phyloP scores from a whole-genome alignment of 2,329 filamentous ascomycete genomes.

The Pseudogymnoascus sp. region DNA sequence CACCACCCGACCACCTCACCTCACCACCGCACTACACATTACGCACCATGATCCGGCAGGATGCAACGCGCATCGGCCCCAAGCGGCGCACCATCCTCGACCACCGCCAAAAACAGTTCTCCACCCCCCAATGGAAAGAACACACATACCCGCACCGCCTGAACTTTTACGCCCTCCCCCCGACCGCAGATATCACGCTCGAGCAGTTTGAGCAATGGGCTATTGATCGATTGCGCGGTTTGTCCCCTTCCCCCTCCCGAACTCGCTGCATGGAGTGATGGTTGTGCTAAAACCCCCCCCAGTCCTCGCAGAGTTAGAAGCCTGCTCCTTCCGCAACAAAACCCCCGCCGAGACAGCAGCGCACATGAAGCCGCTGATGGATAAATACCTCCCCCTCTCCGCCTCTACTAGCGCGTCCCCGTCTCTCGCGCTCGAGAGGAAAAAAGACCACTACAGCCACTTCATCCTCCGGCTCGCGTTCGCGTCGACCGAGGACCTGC shows the following conservation, averaged over 20 bases:
- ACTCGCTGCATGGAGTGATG: conserved; percentile 17
- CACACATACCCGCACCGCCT: conserved; percentile 75
- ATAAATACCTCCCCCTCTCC: conserved; percentile 77
- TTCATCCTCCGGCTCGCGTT: conserved; percentile 95
- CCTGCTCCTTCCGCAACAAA: conserved; percentile 91
- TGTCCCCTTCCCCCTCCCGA: conserved; percentile 19
- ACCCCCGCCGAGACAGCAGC: conserved; percentile 68
- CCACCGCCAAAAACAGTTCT: conserved; percentile 80
- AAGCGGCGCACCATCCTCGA: conserved; percentile 73
- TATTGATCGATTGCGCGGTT: conserved; percentile 79
- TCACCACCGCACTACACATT: background rate
- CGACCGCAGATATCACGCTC: conserved; percentile 87
- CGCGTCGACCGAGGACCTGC: conserved; percentile 79
- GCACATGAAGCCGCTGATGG: conserved; percentile 77
- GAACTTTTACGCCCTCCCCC: conserved; percentile 84
- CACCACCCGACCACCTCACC: background rate
- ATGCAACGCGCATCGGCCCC: conserved; percentile 30
- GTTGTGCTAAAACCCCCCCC: conserved; percentile 30
- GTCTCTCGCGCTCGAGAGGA: conserved; percentile 61
- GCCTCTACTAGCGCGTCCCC: conserved; percentile 57
- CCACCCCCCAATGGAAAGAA: conserved; percentile 64
- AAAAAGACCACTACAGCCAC: conserved; percentile 95
- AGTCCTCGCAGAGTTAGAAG: conserved; percentile 84
- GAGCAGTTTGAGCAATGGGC: conserved; percentile 99
- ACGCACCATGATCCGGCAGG: conserved; percentile 26